phyloP scores from a whole-genome alignment of 352 stramenopile species.

The Phytophthora sojae region DNA sequence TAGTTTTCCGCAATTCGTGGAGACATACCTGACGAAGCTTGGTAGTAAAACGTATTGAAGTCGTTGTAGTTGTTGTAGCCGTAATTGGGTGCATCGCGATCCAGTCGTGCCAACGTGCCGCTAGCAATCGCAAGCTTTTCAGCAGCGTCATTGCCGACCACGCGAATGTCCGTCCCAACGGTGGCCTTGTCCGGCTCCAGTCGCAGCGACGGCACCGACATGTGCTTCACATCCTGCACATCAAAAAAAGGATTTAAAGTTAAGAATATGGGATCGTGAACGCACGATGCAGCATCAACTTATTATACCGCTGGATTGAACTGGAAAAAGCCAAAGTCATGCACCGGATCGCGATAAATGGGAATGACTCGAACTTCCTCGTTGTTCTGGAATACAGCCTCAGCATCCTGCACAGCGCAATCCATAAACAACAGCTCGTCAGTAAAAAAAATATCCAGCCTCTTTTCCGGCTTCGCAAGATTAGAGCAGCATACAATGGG shows the following conservation, averaged over 20 bases:
- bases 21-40: constrained; percentile 75
- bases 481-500: constrained; percentile 67
- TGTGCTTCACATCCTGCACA: constrained; percentile 84
- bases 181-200: constrained; percentile 85
- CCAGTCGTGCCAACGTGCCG: constrained; percentile 91
- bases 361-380: constrained; percentile 93
- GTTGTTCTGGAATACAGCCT: constrained; percentile 95
- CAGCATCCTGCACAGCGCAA: constrained; percentile 62
- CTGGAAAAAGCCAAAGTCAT: constrained; percentile 95
- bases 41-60: constrained; percentile 95
- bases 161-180: constrained; percentile 93
- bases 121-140: constrained; percentile 94
- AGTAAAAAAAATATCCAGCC: background rate
- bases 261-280: background rate
- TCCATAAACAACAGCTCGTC: background rate
- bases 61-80: constrained; percentile 93
- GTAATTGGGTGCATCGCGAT: constrained; percentile 92
- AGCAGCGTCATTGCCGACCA: constrained; percentile 93
- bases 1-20: background rate
- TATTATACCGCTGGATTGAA: constrained; percentile 82
- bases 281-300: background rate
- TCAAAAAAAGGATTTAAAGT: background rate
- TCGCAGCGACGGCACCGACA: constrained; percentile 78
- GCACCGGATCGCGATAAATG: constrained; percentile 93
- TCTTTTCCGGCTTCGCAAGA: background rate